Base-by-base conservation (phyloP, 2,329 filamentous ascomycete species). In the Cytospora paraplurivora region DNA sequence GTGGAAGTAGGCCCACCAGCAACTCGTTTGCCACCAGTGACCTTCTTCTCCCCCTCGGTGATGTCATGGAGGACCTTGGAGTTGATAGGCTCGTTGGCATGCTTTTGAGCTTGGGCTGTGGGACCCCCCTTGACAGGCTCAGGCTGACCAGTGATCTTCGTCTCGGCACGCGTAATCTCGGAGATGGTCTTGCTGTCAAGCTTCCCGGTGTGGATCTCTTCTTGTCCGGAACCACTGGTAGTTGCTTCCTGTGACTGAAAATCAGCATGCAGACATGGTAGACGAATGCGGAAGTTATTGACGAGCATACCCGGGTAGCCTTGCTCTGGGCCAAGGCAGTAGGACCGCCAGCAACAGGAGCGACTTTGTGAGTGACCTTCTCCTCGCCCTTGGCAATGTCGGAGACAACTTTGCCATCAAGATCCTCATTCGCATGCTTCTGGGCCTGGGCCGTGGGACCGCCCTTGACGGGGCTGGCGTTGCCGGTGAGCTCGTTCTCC, bases 381-480 rank as follows among this genome's bases (percentile, higher is more conserved):
- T 73, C 72, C 70, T 79, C 77, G 37, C 76, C 76, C 41, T 74
- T 69, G 37, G 74, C 74, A 59, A 79, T 77, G 66, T 77, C 76
- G 59, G 74, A 73, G 17, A 79, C 67, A 56, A 75, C 71, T 38
- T 73, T 54, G 1, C 69, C 54, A 6, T 70, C 74, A 8, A 79
- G 63, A 7, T 62, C 57, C 52, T 74, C 59, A 44, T 68, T 68
- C 41, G 67, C 68, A 59, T 79, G 76, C 34, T 72, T 71, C 64
- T 79, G 77, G 3, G 76, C 77, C 58, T 72, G 71, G 17, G 77
- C 75, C 0, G 76, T 79, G 0, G 77, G 77, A 3, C 77, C 77
- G 27, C 71, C 72, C 50, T 71, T 66, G 1, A 73, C 70, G 19
- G 76, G 76, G 8, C 69, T 62, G n/a, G 71, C 70, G 58, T 72